Conservation (phyloP, 305 asterid species). For the Rubia occidens region DNA sequence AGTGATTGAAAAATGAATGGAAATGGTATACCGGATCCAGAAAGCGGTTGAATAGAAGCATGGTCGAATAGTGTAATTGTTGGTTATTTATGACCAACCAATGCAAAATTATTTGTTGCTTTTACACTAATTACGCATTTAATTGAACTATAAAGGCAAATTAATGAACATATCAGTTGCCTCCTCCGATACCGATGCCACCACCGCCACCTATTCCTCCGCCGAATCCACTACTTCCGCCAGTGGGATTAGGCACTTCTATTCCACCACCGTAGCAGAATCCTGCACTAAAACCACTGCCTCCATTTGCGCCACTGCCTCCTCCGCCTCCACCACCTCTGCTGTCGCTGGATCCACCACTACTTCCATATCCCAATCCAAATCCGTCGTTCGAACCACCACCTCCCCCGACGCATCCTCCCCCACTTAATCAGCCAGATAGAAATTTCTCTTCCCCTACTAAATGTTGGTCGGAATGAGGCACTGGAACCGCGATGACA, state of each 20-base stretch:
- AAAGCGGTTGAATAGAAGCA: too few species aligned
- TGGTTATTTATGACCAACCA: too few species aligned
- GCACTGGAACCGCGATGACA: background rate
- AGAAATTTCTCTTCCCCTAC: background rate
- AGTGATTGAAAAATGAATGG: too few species aligned
- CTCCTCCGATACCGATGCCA: background rate
- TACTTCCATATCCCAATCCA: background rate
- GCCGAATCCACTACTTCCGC: background rate
- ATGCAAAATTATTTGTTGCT: too few species aligned
- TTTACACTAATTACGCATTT: too few species aligned
- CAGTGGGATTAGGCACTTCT: background rate
- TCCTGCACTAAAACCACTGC: background rate
- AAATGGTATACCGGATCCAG: too few species aligned
- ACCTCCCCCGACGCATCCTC: background rate
- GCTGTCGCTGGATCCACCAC: background rate
- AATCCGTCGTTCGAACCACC: background rate
- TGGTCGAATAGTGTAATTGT: too few species aligned
- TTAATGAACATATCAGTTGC: background rate
- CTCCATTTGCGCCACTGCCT: background rate
- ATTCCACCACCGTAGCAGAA: background rate
- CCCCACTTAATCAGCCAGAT: background rate
- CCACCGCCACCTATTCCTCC: slow-evolving; percentile 8
- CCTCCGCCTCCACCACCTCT: background rate
- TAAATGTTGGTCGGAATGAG: background rate
- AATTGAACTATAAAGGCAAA: too few species aligned